These are phyloP conservation scores for Cladosporium oxysporum DNA, from an alignment of 2,329 filamentous ascomycete species.

Conservation along the genomic window DNA sequence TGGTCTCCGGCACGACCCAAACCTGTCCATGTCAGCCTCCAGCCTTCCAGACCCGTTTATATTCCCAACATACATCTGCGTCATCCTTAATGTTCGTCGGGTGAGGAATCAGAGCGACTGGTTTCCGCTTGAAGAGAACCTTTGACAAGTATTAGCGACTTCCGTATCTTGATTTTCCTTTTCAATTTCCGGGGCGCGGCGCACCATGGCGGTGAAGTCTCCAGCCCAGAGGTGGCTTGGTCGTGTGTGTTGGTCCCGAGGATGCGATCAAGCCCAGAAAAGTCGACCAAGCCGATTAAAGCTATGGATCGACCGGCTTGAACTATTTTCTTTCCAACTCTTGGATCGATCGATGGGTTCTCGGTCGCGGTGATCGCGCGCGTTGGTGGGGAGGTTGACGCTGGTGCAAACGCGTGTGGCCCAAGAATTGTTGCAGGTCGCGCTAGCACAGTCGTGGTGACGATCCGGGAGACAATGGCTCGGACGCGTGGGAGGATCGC, in stretches of 20 bases:
- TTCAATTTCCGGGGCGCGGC: background rate
- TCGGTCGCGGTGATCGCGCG: constrained; percentile 9
- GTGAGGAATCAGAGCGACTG: constrained; percentile 75
- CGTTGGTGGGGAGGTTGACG: constrained; percentile 4
- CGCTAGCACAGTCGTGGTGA: constrained; percentile 82
- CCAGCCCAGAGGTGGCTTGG: constrained; percentile 11
- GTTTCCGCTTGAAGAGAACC: constrained; percentile 96
- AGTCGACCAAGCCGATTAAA: constrained; percentile 18
- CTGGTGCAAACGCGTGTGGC: constrained; percentile 20
- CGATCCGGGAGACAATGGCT: constrained; percentile 33
- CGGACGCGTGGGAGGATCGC: constrained; percentile 21
- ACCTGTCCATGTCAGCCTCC: constrained; percentile 60
- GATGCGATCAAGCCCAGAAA: constrained; percentile 1
- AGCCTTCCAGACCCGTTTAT: constrained; percentile 1
- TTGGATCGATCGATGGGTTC: background rate
- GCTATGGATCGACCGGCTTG: constrained; percentile 5
- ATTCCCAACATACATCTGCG: constrained; percentile 65
- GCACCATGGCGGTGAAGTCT: background rate
- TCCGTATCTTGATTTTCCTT: background rate
- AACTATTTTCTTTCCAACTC: background rate
- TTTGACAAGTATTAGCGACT: constrained; percentile 41
- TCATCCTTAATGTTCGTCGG: constrained; percentile 77
- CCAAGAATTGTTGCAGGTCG: constrained; percentile 55
- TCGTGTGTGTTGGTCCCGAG: background rate
- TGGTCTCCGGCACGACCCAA: constrained; percentile 87